A percentile compares a stretch with the other conserved stretches of the same genome.
These are phyloP conservation scores for Penicillium sp. DNA, from an alignment of 2,329 filamentous ascomycete species.

Conservation along the genomic window DNA sequence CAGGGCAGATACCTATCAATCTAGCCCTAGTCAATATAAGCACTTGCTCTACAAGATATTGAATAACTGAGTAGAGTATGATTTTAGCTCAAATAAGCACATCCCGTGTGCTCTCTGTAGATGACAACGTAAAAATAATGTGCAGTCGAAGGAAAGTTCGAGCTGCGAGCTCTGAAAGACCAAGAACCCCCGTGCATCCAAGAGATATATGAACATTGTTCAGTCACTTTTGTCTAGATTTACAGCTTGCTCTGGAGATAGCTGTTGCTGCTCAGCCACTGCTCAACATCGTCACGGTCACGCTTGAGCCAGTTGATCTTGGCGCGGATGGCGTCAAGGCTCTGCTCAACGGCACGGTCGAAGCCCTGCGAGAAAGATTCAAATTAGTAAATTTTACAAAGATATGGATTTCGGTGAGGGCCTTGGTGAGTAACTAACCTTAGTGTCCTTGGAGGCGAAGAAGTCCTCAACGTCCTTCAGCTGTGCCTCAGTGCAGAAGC, in stretches of 20 bases:
- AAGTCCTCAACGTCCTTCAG: slow-evolving; percentile 74
- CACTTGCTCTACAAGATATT: not conserved
- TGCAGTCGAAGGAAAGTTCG: not conserved
- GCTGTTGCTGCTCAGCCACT: slow-evolving; percentile 67
- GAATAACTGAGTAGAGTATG: slow-evolving; percentile 9
- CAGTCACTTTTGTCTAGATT: not conserved
- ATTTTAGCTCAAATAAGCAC: slow-evolving; percentile 1
- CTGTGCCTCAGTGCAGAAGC: slow-evolving; percentile 76
- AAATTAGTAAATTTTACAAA: slow-evolving; percentile 15
- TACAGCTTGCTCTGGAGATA: slow-evolving; percentile 51
- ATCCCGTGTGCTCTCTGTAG: slow-evolving; percentile 5
- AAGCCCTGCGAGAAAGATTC: slow-evolving; percentile 56
- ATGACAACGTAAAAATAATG: not conserved
- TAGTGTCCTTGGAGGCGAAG: slow-evolving; percentile 79
- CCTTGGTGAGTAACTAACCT: slow-evolving; percentile 45
- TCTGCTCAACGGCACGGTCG: slow-evolving; percentile 86
- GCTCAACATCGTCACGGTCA: slow-evolving; percentile 73
- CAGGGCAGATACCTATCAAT: not conserved
- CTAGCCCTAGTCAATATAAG: not conserved
- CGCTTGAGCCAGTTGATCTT: slow-evolving; percentile 80
- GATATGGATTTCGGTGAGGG: not conserved
- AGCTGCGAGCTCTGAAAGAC: not conserved
- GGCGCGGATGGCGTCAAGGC: slow-evolving; percentile 76
- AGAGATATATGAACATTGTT: not conserved
- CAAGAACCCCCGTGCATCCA: not conserved